Conservation (phyloP, 1,284 basidiomycete species). For the Ceratorhiza oryzae-sativae region DNA sequence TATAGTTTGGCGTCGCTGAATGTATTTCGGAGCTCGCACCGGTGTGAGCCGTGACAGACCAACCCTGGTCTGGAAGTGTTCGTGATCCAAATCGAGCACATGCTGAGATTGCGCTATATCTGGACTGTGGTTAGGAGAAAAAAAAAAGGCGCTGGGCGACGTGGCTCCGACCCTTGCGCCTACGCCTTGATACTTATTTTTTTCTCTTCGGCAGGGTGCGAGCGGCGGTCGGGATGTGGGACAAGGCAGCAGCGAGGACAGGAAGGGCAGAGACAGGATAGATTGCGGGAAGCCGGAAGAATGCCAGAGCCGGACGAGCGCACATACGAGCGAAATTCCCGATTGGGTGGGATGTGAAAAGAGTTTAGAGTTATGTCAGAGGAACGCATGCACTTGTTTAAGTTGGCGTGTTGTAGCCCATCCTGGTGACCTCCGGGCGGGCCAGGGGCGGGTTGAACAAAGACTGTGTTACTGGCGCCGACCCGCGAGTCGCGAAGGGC, state of each 20-base stretch:
- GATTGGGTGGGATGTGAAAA: background rate
- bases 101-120: background rate
- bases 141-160: slow-evolving; percentile 4
- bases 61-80: slow-evolving; percentile 3
- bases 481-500: background rate
- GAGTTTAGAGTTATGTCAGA: slow-evolving; percentile 17
- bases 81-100: background rate
- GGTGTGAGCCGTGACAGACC: slow-evolving; percentile 7
- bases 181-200: background rate
- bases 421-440: background rate
- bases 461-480: background rate
- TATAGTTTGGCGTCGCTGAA: background rate
- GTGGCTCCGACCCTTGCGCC: background rate
- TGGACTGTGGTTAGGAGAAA: background rate
- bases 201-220: background rate
- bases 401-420: slow-evolving; percentile 9
- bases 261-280: background rate
- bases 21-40: slow-evolving; percentile 4
- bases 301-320: background rate
- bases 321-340: background rate
- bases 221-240: background rate
- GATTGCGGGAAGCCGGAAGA: background rate
- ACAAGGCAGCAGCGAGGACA: background rate
- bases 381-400: slow-evolving; percentile 4
- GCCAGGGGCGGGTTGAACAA: background rate